phyloP scores from a whole-genome alignment of 2,329 filamentous ascomycete species.

The Thelonectria blattea region DNA sequence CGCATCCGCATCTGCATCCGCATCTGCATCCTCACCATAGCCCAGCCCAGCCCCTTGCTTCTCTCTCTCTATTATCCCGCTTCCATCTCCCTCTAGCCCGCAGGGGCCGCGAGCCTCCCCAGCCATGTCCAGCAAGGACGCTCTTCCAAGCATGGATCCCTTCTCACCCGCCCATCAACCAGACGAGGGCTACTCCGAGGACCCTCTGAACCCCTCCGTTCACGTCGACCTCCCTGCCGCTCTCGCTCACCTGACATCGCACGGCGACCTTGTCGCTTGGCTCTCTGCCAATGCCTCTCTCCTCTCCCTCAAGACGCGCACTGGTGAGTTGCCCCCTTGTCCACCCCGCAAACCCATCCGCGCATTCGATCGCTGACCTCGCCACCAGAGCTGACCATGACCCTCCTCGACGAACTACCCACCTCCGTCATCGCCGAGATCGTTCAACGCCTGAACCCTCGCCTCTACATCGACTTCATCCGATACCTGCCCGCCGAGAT shows the following conservation, averaged over 20 bases:
- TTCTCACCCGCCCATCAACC: slow-evolving; percentile 63
- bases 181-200: slow-evolving; percentile 89
- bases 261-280: slow-evolving; percentile 56
- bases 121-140: slow-evolving; percentile 40
- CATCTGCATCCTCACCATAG: slow-evolving; percentile 7
- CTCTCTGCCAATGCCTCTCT: slow-evolving; percentile 56
- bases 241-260: slow-evolving; percentile 46
- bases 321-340: slow-evolving; percentile 47
- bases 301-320: slow-evolving; percentile 56
- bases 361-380: slow-evolving; percentile 22
- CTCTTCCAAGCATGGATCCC: slow-evolving; percentile 48
- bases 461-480: slow-evolving; percentile 93
- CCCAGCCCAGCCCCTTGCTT: neutral
- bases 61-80: neutral
- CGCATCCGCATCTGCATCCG: neutral
- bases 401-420: slow-evolving; percentile 76
- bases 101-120: slow-evolving; percentile 32
- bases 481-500: slow-evolving; percentile 86
- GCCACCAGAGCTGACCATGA: slow-evolving; percentile 75
- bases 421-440: slow-evolving; percentile 82
- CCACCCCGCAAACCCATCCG: neutral
- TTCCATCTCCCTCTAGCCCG: slow-evolving; percentile 18
- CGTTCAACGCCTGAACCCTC: slow-evolving; percentile 78
- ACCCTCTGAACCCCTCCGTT: slow-evolving; percentile 59
- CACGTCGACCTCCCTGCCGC: slow-evolving; percentile 42